These are phyloP conservation scores for Didymella pomorum DNA, from an alignment of 2,329 filamentous ascomycete genomes.

Conservation along the genomic window DNA sequence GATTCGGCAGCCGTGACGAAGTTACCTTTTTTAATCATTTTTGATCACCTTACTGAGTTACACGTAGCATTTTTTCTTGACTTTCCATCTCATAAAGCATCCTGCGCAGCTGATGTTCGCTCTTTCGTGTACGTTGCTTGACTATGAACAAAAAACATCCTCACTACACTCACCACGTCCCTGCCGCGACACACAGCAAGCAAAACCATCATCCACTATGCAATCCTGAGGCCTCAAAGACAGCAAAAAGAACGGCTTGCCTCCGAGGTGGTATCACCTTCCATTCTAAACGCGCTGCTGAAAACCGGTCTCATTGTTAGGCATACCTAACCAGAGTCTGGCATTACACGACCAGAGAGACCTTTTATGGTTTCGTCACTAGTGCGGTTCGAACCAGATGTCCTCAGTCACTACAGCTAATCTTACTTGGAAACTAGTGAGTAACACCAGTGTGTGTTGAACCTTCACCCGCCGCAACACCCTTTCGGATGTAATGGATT, in stretches of 20 bases:
- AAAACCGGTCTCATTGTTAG: not conserved
- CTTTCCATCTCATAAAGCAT: no score
- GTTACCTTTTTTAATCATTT: not conserved
- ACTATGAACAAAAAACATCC: no score
- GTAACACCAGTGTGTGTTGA: not conserved
- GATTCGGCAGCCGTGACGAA: constrained; percentile 1
- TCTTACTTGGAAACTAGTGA: not conserved
- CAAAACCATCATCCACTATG: no score
- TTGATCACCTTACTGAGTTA: no score
- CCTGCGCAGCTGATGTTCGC: no score
- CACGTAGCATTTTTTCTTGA: no score
- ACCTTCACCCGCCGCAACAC: not conserved
- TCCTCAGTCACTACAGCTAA: not conserved
- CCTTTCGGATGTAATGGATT: not conserved
- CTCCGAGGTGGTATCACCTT: not conserved
- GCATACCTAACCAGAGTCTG: not conserved
- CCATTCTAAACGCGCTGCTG: not conserved
- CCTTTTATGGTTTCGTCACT: not conserved
- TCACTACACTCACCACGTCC: no score
- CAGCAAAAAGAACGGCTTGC: not conserved
- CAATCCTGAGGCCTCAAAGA: no score
- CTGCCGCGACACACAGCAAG: no score
- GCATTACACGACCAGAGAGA: not conserved
- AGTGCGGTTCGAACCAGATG: not conserved
- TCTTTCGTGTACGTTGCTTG: no score